Evolutionary conservation across 208 protist genomes (phyloP), one percentile per base, ranked within the genome.

Genomic region (Trypanosoma vivax): DNA sequence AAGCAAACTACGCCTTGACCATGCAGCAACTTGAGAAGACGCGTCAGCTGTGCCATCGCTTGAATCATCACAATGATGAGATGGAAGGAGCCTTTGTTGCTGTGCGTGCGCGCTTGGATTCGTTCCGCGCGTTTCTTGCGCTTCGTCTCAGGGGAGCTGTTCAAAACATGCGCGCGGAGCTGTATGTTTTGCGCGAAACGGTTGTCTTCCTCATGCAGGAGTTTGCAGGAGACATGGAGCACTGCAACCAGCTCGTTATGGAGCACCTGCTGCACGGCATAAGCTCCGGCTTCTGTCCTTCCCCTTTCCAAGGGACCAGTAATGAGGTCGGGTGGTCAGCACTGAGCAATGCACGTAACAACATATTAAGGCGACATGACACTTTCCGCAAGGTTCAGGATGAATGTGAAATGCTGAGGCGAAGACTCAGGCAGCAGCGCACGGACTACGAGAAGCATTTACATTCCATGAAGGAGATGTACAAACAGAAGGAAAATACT

Each of bases 121-220:
- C 30, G 13, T 34, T 66, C 11, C 59, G 61, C 18, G 45, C 39
- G 10, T 18, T 34, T 23, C 10, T 79, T 2, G 40, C 52, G 10
- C 63, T 67, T 50, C 48, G 39, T 10, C 43, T 82, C 3, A 63
- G 64, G 33, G 75, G 54, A 48, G 60, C 74, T 11, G 55, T 68
- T 47, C 66, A 59, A 21, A 69, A 66, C 23, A 29, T 76, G 42
- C 62, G 63, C 48, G 50, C 51, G 2, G 74, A 90, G 40, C 35
- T 72, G 52, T 45, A 29, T 18, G 28, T 60, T 1, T 54, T 89
- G 46, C 46, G 41, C 30, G 56, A 79, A 23, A 70, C 68, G 50
- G 61, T 73, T 24, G 57, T 58, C 23, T 71, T 82, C 30, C 57
- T 78, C 21, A 42, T 71, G 46, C 38, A 60, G 0, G 73, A 66